Conservation (phyloP, 2,329 filamentous ascomycete species). For the Pseudogymnoascus sp. region DNA sequence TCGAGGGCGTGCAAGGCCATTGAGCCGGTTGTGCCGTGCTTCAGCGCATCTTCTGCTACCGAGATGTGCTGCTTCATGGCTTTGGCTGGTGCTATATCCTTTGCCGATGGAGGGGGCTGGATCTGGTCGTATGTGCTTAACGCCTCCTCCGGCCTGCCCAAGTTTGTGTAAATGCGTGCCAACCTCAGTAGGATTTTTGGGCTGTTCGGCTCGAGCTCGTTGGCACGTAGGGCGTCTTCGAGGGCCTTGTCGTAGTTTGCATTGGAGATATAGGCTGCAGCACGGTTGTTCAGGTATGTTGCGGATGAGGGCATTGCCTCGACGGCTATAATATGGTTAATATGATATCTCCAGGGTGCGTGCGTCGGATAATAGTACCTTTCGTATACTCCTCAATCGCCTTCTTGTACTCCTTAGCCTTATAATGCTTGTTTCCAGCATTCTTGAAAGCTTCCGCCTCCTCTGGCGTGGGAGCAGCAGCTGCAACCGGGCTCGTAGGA, state of each 20-base stretch:
- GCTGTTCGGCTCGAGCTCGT: conserved; percentile 77
- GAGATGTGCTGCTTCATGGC: conserved; percentile 77
- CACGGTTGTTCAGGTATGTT: conserved; percentile 90
- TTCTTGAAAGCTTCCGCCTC: conserved; percentile 90
- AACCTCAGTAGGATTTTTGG: conserved; percentile 81
- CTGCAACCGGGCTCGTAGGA: conserved; percentile 48
- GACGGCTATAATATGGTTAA: conserved; percentile 56
- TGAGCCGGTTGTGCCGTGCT: conserved; percentile 69
- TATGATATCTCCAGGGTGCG: background rate
- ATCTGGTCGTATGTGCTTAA: conserved; percentile 75
- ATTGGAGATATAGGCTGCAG: conserved; percentile 87
- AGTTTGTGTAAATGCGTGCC: conserved; percentile 78
- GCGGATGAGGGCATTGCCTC: conserved; percentile 76
- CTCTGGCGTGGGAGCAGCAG: conserved; percentile 38
- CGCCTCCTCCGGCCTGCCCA: conserved; percentile 82
- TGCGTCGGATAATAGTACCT: conserved; percentile 47
- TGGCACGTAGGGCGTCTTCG: conserved; percentile 76
- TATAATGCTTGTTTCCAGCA: conserved; percentile 93
- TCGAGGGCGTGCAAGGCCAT: conserved; percentile 91
- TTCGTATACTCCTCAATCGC: conserved; percentile 93
- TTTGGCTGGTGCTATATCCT: conserved; percentile 75
- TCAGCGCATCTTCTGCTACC: conserved; percentile 69
- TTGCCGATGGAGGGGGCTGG: conserved; percentile 68
- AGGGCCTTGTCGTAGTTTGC: conserved; percentile 70
- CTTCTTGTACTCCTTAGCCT: conserved; percentile 79